Base-by-base conservation (phyloP, 2,329 filamentous ascomycete species). In the Penicillium aurantiogriseum region DNA sequence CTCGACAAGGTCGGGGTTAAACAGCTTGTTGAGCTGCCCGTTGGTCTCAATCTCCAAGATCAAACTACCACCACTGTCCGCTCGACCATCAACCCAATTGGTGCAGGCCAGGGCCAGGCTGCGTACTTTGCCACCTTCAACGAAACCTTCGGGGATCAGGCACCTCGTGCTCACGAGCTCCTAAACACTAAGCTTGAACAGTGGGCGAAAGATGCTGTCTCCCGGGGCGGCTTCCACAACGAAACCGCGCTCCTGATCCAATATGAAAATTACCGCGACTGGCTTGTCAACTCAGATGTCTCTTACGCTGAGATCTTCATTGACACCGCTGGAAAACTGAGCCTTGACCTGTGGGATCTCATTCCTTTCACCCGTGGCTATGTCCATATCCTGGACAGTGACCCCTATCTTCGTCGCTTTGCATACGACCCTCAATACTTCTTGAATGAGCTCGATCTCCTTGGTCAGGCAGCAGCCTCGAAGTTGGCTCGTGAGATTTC, bases 21-120 rank as follows among this genome's bases (percentile, higher is more conserved):
- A 4, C 67, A 68, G 31, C 38, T 58, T 7, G 40, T 71, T 35
- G 59, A 71, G 5, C 60, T 72, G 2, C 68, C 69, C 1, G 68
- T 72, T n/a, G 68, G 69, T 38, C 46, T 67, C 17, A 72, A 72
- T 31, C 53, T 70, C 38, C 67, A 72, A 56, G 69, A 71, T 40
- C 68, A 71, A 39, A 71, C 68, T 19, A 67, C 64, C 11, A 67
- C 66, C 5, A 60, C 56, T 17, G 63, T 70, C 9, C 36, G 19
- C 19, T 61, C 64, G 0, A 31, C 54, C 7, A 57, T 57, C 19
- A 65, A 42, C 6, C 6, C 47, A 4, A 44, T 43, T 9, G 62
- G 61, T n/a, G 40, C 31, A 4, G 67, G 65, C 3, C 67, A 70
- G 29, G 68, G 69, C 2, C 65, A 70, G 49, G 69, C 64, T 9